phyloP scores from a whole-genome alignment of 148 eudicot species.

The Polygonum maritimum region DNA sequence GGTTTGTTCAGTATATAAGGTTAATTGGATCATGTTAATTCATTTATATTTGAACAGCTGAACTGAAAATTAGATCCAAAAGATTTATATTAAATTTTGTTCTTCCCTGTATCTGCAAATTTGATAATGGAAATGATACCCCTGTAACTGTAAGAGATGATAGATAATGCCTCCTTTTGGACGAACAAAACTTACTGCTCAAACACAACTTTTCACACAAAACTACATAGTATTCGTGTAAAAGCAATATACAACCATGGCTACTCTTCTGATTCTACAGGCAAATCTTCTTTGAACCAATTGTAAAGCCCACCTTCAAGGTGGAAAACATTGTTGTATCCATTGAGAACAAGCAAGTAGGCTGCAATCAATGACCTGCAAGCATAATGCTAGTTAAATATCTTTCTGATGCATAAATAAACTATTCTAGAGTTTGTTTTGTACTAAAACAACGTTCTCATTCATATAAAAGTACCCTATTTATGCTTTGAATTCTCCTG shows the following conservation, averaged over 20 bases:
- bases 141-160: not conserved
- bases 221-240: conserved; percentile 12
- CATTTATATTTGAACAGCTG: not conserved
- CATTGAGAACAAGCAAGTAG: conserved; percentile 87
- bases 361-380: conserved; percentile 97
- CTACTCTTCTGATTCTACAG: conserved; percentile 39
- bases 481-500: not conserved
- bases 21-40: not conserved
- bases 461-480: not conserved
- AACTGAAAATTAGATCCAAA: not conserved
- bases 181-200: conserved; percentile 5
- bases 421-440: not conserved
- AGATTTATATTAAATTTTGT: not conserved
- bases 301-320: conserved; percentile 86
- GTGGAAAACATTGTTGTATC: conserved; percentile 79
- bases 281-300: conserved; percentile 79
- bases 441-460: not conserved
- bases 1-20: not conserved
- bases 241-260: not conserved
- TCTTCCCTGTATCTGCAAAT: not conserved
- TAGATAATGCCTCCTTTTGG: conserved; percentile 3
- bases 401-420: not conserved
- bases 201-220: not conserved
- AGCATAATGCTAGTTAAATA: not conserved
- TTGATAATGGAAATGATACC: not conserved